Percentiles rank a stretch among this genome's conserved stretches.
Evolutionary conservation across 331 rosid genomes (phyloP).

Genomic region (Prunus yedoensis): DNA sequence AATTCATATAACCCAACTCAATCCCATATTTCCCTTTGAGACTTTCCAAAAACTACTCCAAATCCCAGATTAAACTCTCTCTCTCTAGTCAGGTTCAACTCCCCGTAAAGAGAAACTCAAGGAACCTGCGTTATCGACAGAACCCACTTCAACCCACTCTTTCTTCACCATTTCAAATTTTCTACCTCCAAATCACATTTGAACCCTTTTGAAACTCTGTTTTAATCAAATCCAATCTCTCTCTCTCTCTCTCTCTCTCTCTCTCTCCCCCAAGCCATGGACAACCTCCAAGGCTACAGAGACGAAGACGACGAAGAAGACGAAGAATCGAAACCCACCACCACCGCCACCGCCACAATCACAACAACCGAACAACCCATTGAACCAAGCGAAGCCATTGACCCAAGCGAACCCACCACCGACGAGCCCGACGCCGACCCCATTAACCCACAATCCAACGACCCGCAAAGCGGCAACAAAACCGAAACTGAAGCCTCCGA

Average conservation of each 20-base stretch:
- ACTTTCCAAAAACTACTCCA: no score
- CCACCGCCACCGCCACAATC: slow-evolving; percentile 1
- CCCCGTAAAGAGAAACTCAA: no score
- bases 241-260: no score
- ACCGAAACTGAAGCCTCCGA: slow-evolving; percentile 71
- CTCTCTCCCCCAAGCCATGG: slow-evolving; percentile 41
- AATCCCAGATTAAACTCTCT: no score
- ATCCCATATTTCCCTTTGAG: no score
- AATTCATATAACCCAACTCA: no score
- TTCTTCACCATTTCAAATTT: no score
- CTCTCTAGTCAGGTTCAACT: no score
- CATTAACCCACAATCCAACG: slow-evolving; percentile 27
- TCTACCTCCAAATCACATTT: no score
- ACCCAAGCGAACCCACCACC: slow-evolving; percentile 7
- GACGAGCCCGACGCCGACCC: slow-evolving; percentile 33
- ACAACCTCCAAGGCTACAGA: slow-evolving; percentile 62
- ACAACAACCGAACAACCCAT: background rate
- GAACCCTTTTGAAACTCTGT: no score
- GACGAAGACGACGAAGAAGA: slow-evolving; percentile 86
- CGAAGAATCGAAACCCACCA: slow-evolving; percentile 15
- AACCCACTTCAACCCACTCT: no score
- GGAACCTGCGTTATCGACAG: no score
- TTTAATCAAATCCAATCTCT: background rate
- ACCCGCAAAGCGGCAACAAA: slow-evolving; percentile 43
- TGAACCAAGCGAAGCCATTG: slow-evolving; percentile 9